These are phyloP conservation scores for Pseudogymnoascus sp. DNA, from an alignment of 2,329 filamentous ascomycete species.

Conservation along the genomic window DNA sequence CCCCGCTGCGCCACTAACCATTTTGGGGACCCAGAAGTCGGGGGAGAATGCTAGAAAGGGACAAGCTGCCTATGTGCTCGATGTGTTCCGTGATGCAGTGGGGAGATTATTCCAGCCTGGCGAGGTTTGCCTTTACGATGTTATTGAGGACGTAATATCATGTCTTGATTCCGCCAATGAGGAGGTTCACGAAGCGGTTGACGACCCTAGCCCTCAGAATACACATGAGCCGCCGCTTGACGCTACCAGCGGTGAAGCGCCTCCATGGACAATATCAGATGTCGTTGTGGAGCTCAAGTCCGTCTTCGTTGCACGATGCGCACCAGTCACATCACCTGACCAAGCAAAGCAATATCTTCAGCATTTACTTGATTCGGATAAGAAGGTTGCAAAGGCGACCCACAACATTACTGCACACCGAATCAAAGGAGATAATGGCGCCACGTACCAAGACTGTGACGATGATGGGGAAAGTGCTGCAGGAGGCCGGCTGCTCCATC, in stretches of 20 bases:
- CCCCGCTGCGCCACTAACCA: conserved; percentile 61
- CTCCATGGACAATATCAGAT: conserved; percentile 66
- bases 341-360: conserved; percentile 64
- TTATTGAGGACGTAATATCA: conserved; percentile 63
- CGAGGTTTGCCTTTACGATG: conserved; percentile 78
- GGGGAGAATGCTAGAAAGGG: conserved; percentile 60
- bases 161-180: conserved; percentile 16
- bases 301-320: conserved; percentile 73
- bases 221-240: conserved; percentile 16
- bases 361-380: conserved; percentile 72
- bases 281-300: conserved; percentile 75
- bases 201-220: background rate
- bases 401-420: conserved; percentile 97
- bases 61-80: conserved; percentile 62
- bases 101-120: conserved; percentile 61
- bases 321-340: conserved; percentile 56
- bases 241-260: conserved; percentile 18
- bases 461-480: conserved; percentile 95
- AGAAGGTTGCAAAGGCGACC: conserved; percentile 74
- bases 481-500: conserved; percentile 71
- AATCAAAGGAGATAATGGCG: conserved; percentile 49
- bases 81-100: conserved; percentile 58
- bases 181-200: conserved; percentile 15
- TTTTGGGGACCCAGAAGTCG: conserved; percentile 72
- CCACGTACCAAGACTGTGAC: conserved; percentile 78